These are phyloP conservation scores for Pelargonium cotyledonis DNA, from an alignment of 441 rosid genomes.

Conservation along the genomic window DNA sequence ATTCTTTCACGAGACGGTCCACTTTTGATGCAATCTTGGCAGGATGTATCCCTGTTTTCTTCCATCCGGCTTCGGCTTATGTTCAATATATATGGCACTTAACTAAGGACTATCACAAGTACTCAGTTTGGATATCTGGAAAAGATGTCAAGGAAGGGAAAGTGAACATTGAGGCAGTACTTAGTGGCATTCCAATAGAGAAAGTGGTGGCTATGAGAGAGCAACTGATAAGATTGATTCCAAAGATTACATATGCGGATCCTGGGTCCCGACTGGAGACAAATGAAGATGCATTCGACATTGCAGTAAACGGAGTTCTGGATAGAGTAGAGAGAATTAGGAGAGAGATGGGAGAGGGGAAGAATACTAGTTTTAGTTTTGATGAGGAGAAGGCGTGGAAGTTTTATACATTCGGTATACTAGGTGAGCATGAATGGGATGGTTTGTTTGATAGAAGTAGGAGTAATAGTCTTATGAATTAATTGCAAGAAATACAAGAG, in stretches of 20 bases:
- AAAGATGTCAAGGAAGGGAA: conserved; percentile 42
- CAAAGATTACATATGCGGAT: conserved; percentile 56
- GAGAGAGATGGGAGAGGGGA: conserved; percentile 20
- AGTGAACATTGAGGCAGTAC: conserved; percentile 41
- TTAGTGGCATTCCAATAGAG: conserved; percentile 35
- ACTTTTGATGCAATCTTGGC: conserved; percentile 72
- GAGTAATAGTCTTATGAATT: no score
- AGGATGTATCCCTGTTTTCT: conserved; percentile 86
- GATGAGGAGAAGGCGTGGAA: conserved; percentile 13
- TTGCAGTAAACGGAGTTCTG: conserved; percentile 42
- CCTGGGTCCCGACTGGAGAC: conserved; percentile 28
- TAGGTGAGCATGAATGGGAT: conserved; percentile 10
- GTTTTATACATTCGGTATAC: conserved; percentile 8
- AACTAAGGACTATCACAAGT: conserved; percentile 47
- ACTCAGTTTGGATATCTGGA: conserved; percentile 59
- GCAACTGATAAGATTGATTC: conserved; percentile 52
- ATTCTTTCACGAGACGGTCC: conserved; percentile 72
- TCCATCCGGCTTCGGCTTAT: conserved; percentile 82
- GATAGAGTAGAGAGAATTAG: conserved; percentile 32
- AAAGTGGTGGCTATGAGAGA: conserved; percentile 46
- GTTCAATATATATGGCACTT: conserved; percentile 80
- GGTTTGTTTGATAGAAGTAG: background rate
- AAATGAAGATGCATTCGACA: conserved; percentile 53
- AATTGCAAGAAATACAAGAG: no score
- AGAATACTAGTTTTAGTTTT: conserved; percentile 26